Conservation (phyloP, 73 alveolate species). For the Symbiodinium natans region DNA sequence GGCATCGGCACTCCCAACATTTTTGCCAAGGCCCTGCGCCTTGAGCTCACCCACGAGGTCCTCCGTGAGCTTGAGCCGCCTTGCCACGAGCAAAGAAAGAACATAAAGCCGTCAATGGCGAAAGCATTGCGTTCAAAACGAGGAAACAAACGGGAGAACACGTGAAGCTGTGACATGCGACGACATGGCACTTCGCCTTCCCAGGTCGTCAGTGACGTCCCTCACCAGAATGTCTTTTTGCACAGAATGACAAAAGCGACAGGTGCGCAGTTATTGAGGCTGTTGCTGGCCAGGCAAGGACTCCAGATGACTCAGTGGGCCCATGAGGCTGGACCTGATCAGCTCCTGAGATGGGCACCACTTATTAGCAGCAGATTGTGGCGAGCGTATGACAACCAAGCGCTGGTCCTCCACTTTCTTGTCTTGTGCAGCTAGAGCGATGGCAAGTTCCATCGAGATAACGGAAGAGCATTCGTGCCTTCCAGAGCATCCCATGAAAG, state of each 20-base stretch:
- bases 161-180: too few relatives aligned
- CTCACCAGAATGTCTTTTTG: too few relatives aligned
- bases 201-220: not conserved
- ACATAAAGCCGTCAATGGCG: too few relatives aligned
- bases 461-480: conserved; percentile 68
- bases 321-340: not conserved
- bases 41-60: conserved; percentile 68
- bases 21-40: not conserved
- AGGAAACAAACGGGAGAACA: too few relatives aligned
- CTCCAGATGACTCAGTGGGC: not conserved
- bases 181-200: too few relatives aligned
- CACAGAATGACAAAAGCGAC: too few relatives aligned
- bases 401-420: conserved; percentile 60
- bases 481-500: not conserved
- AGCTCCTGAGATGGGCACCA: not conserved
- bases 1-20: too few relatives aligned
- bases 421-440: conserved; percentile 83
- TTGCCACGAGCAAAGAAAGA: too few relatives aligned
- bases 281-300: not conserved
- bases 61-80: conserved; percentile 41
- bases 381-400: too few relatives aligned
- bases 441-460: conserved; percentile 16
- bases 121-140: too few relatives aligned
- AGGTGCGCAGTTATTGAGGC: not conserved
- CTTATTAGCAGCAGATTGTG: not conserved